Percentiles rank a stretch among this genome's conserved stretches.
These are phyloP conservation scores for Solanum tacnaense DNA, from an alignment of 257 asterid genomes.

Conservation along the genomic window DNA sequence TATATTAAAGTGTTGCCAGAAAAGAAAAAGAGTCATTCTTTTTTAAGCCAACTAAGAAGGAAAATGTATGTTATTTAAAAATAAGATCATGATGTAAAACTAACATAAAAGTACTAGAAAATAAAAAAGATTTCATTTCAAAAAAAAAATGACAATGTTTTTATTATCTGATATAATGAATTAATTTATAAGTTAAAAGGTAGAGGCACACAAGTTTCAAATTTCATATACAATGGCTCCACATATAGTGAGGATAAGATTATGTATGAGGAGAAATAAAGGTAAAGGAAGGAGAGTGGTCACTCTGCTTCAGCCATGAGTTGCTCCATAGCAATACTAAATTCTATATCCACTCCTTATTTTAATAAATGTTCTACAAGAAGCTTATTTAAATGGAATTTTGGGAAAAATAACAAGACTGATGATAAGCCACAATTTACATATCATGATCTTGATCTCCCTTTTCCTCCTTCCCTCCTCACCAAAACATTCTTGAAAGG, in stretches of 20 bases:
- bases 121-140: background rate
- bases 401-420: constrained; percentile 30
- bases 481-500: constrained; percentile 65
- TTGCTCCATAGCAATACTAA: constrained; percentile 5
- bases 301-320: background rate
- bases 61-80: background rate
- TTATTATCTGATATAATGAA: background rate
- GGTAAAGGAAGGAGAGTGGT: background rate
- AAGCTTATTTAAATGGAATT: constrained; percentile 60
- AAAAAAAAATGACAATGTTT: background rate
- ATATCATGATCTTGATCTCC: constrained; percentile 49
- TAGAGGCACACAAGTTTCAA: background rate
- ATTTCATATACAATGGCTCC: background rate
- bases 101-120: background rate
- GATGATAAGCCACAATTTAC: constrained; percentile 26
- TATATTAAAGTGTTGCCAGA: accelerated
- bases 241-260: background rate
- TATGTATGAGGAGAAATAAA: background rate
- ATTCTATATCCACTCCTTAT: constrained; percentile 13
- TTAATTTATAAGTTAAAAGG: background rate
- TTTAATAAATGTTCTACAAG: constrained; percentile 22
- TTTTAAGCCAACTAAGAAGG: too few species aligned
- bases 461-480: constrained; percentile 55
- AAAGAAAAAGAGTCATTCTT: too few species aligned
- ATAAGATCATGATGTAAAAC: background rate